These are phyloP conservation scores for Akebia trifoliata DNA, from an alignment of 164 flowering plant species.

Conservation along the genomic window DNA sequence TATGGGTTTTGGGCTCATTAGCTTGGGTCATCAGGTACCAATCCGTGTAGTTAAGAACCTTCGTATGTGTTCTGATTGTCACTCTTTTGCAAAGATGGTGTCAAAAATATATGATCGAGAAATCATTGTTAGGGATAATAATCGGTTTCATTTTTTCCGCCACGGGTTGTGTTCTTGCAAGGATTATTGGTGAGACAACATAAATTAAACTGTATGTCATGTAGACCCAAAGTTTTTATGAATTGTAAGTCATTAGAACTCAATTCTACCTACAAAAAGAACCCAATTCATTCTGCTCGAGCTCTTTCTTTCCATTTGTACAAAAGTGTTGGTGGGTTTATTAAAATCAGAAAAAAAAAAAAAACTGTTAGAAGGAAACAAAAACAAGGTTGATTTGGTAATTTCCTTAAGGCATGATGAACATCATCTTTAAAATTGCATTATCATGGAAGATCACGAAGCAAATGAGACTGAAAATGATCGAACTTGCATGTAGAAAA, in stretches of 20 bases:
- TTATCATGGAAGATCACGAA: no score
- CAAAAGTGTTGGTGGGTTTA: no score
- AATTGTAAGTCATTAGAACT: not conserved
- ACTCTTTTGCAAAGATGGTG: slow-evolving; percentile 43
- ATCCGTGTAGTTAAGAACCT: slow-evolving; percentile 56
- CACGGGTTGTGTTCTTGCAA: slow-evolving; percentile 54
- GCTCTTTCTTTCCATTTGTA: not conserved
- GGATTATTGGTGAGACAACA: slow-evolving; percentile 45
- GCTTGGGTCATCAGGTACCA: slow-evolving; percentile 27
- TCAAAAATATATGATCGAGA: slow-evolving; percentile 41
- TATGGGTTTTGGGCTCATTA: slow-evolving; percentile 50
- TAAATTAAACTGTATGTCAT: not conserved
- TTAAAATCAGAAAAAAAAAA: no score
- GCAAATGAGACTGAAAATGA: no score
- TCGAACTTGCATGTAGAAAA: no score
- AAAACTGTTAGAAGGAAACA: no score
- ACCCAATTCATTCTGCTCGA: not conserved
- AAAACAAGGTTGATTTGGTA: no score
- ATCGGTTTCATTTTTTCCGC: slow-evolving; percentile 47
- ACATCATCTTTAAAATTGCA: no score
- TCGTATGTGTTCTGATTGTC: slow-evolving; percentile 58
- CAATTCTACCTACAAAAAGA: not conserved
- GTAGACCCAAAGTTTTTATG: not conserved
- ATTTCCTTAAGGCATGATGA: no score
- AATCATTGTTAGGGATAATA: slow-evolving; percentile 46